Evolutionary conservation across 2,329 filamentous ascomycete species (phyloP), one percentile per base, ranked within the genome.

Genomic region (Calonectria crousiana): DNA sequence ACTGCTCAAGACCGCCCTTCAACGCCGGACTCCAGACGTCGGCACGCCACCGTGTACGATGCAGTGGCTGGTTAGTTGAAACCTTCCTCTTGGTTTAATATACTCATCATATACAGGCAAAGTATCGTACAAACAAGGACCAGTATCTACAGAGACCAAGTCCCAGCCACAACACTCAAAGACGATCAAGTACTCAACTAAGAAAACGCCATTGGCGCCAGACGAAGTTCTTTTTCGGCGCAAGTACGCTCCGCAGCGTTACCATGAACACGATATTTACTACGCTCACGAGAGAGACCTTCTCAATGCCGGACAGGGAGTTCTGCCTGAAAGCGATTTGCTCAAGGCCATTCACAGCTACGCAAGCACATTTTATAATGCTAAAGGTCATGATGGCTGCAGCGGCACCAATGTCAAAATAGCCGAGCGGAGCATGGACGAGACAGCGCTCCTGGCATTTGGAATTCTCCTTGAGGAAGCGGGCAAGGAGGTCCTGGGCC

Each of bases 381-480:
- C 84, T 11, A 82, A 86, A 69, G 80, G 76, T 30, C 77, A 82
- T 73, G 74, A 76, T 67, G 67, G 73, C 67, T 62, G 75, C 44
- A 23, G 62, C 34, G 74, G 78, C n/a, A 78, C 75, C 38, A 71
- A 76, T 10, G 77, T 81, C 36, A 83, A 82, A 67, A 79, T 89
- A 47, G 87, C 90, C 74, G 88, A 90, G 81, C 83, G 88, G 76
- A 94, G 91, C 82, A 91, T 96, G 90, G 93, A 96, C 81, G 94
- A 95, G 85, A 95, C 93, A 18, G 94, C 94, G 5, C 87, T 96
- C 72, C 85, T 96, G 69, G 93, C 94, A 1, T 88, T 96, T 79
- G 94, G 94, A 1, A 91, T 96, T 64, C 83, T 96, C 71, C 85
- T 96, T 52, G 94, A 96, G 84, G 94, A 96, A 83, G 90, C 91